Conservation (phyloP, 192 early-diverging fungal genomes). For the Jimgerdemannia lactiflua region DNA sequence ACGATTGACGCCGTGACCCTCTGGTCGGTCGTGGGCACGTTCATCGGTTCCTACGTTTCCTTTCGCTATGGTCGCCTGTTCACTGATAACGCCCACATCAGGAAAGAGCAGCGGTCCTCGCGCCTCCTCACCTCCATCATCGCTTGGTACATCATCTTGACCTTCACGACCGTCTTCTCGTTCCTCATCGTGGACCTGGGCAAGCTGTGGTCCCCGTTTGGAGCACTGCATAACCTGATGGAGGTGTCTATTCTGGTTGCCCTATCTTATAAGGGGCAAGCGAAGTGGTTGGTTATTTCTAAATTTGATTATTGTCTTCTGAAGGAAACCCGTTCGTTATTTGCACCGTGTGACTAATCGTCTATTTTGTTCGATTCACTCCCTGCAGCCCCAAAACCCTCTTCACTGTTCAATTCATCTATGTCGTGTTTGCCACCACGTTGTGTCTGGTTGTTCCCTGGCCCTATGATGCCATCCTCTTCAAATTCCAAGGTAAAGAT, state of each 20-base stretch:
- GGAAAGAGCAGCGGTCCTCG: neutral
- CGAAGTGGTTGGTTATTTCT: no score
- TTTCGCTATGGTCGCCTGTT: neutral
- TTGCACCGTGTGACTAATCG: no score
- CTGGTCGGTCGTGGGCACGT: neutral
- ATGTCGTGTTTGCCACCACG: no score
- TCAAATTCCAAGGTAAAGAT: no score
- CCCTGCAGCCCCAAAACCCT: no score
- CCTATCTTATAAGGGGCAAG: no score
- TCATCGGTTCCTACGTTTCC: neutral
- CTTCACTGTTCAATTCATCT: no score
- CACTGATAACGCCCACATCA: neutral
- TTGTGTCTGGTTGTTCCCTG: no score
- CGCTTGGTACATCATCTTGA: neutral
- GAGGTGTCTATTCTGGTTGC: neutral
- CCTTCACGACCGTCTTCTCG: neutral
- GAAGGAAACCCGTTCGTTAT: no score
- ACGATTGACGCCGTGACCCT: neutral
- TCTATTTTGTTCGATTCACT: no score
- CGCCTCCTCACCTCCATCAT: neutral
- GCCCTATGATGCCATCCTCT: no score
- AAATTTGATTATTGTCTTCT: no score
- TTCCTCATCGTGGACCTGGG: neutral
- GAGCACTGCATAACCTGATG: neutral
- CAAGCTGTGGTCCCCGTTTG: neutral